A percentile compares a stretch with the other conserved stretches of the same genome.
Evolutionary conservation across 371 early-diverging fungal genomes (phyloP).

Genomic region (Dichotomocladium elegans): DNA sequence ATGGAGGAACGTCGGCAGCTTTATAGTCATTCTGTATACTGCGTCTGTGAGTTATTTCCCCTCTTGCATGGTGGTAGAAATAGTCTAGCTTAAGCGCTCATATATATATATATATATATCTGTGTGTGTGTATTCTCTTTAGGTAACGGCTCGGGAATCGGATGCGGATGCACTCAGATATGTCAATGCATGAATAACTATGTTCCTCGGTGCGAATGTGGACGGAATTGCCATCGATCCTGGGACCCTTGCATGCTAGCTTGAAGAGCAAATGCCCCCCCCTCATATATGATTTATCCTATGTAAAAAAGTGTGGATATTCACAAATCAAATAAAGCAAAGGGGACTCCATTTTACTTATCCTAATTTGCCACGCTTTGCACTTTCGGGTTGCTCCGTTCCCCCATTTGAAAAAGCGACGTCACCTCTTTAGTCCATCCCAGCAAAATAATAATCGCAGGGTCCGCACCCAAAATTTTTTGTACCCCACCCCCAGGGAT

Average conservation of each 20-base stretch:
- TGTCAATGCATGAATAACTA: neutral
- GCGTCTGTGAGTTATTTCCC: neutral
- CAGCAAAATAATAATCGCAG: too few species aligned
- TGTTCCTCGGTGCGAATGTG: neutral
- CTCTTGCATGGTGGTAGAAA: too few species aligned
- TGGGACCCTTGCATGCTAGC: neutral
- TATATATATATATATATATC: neutral
- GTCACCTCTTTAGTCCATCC: neutral
- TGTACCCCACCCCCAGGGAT: neutral
- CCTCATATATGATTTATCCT: neutral
- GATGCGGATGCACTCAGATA: neutral
- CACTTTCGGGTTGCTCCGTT: too few species aligned
- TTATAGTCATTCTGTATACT: neutral
- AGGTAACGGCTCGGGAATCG: neutral
- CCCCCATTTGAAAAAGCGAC: too few species aligned
- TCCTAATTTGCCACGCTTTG: too few species aligned
- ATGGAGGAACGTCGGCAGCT: too few species aligned
- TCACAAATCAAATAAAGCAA: neutral
- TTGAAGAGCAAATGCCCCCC: neutral
- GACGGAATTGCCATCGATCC: neutral
- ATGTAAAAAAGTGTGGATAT: neutral
- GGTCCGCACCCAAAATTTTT: neutral
- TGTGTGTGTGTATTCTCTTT: too few species aligned
- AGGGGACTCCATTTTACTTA: neutral
- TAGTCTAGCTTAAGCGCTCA: neutral